Evolutionary conservation across 495 filamentous ascomycete species (phyloP).

Genomic region (Penicillium subrubescens): DNA sequence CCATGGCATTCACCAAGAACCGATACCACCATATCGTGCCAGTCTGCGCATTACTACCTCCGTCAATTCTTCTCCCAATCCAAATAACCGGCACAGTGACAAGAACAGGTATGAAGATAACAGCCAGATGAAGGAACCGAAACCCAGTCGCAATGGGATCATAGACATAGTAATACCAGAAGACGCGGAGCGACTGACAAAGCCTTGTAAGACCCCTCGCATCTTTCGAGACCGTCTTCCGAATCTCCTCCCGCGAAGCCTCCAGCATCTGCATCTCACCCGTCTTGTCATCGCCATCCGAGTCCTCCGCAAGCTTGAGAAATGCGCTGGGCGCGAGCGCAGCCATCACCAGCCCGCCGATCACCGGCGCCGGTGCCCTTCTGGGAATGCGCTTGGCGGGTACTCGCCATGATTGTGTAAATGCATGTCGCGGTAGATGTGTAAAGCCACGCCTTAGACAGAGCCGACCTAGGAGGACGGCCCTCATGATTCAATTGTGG

Average conservation of each 20-base stretch:
- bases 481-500: conserved; percentile 53
- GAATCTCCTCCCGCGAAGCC: conserved; percentile 73
- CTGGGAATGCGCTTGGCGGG: conserved; percentile 30
- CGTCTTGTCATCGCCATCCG: conserved; percentile 65
- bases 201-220: conserved; percentile 57
- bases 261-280: conserved; percentile 84
- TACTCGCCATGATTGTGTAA: conserved; percentile 30
- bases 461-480: conserved; percentile 56
- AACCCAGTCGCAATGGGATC: conserved; percentile 89
- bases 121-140: conserved; percentile 78
- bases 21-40: conserved; percentile 96
- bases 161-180: conserved; percentile 70
- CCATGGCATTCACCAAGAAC: conserved; percentile 88
- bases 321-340: conserved; percentile 69
- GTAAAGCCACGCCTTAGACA: conserved; percentile 45
- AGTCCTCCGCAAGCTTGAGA: conserved; percentile 68
- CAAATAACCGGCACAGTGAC: conserved; percentile 77
- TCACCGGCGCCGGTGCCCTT: conserved; percentile 25
- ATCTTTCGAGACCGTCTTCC: conserved; percentile 62
- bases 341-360: conserved; percentile 49
- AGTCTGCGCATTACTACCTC: conserved; percentile 66
- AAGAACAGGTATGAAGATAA: conserved; percentile 92
- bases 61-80: conserved; percentile 62
- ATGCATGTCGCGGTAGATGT: conserved; percentile 20
- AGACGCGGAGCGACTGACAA: conserved; percentile 57